A percentile compares a stretch with the other conserved stretches of the same genome.
phyloP scores from a whole-genome alignment of 2,329 filamentous ascomycete species.

The Botrytis squamosa region DNA sequence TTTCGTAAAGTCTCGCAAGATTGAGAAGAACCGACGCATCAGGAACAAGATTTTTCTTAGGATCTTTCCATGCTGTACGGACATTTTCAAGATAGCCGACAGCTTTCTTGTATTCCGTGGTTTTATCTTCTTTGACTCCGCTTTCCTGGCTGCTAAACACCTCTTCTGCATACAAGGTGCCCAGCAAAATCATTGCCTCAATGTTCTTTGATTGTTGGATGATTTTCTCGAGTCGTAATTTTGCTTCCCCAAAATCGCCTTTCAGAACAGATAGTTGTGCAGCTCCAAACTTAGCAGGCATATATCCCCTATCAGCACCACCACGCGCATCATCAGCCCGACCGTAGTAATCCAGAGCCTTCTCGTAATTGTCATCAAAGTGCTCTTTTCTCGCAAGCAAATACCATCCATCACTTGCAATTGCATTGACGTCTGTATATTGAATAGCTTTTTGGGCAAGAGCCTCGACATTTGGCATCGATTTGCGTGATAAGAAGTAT shows the following conservation, averaged over 20 bases:
- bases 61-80: conserved; percentile 85
- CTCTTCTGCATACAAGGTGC: conserved; percentile 91
- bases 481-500: conserved; percentile 84
- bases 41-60: conserved; percentile 76
- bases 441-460: conserved; percentile 92
- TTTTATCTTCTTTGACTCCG: conserved; percentile 81
- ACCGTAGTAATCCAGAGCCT: conserved; percentile 82
- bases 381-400: conserved; percentile 89
- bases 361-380: conserved; percentile 70
- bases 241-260: conserved; percentile 85
- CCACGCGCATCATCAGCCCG: conserved; percentile 89
- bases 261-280: conserved; percentile 85
- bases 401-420: conserved; percentile 98
- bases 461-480: conserved; percentile 76
- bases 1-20: conserved; percentile 86
- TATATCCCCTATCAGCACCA: conserved; percentile 83
- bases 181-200: conserved; percentile 89
- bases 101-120: conserved; percentile 80
- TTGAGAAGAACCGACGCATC: conserved; percentile 90
- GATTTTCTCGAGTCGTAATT: conserved; percentile 91
- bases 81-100: conserved; percentile 81
- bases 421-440: conserved; percentile 91
- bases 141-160: conserved; percentile 76
- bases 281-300: conserved; percentile 91
- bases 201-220: conserved; percentile 79